Evolutionary conservation across 2,329 filamentous ascomycete genomes (phyloP), one percentile per base, ranked within the genome.

Genomic region (Fusarium begoniae): DNA sequence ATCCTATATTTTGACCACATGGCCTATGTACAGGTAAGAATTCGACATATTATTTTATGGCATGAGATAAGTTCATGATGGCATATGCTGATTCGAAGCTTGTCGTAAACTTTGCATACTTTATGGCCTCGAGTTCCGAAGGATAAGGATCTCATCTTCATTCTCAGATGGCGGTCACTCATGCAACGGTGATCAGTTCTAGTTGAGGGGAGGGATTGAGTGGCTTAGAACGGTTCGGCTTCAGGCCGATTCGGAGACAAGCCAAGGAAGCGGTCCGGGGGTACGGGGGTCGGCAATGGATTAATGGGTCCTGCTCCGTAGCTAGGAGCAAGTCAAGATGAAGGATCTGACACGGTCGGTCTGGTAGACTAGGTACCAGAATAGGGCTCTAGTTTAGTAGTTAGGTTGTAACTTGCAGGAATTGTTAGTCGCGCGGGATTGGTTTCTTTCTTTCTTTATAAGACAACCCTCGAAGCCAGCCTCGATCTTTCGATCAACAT

Each of bases 91-190:
- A 14, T 32, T 15, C 22, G 24, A 47, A 50, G 30, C 30, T 28
- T 43, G 38, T 32, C n/a, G 15, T n/a, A 28, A 32, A 15, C 26
- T 37, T 56, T 38, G 54, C 54, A 20, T 58, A 64, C 37, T 63
- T 14, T 30, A 32, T n/a, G 41, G 35, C 40, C 24, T 51, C 35
- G 26, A 47, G 20, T 48, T 53, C 65, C 24, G 24, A 45, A 41
- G 45, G 63, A 40, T 30, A 70, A 41, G 40, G 28, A 41, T 40
- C 26, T 65, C 40, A 32, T 47, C 22, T 53, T 43, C n/a, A n/a
- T 37, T 63, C 45, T 58, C 59, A 70, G 53, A 66, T 59, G 55
- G 67, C 66, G 67, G 67, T 70, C 67, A 74, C 71, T 60, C 69
- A 72, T 72, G 69, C 63, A 69, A 66, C 57, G 51, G 26, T 28